Evolutionary conservation across 1,284 basidiomycete genomes (phyloP), one percentile per base, ranked within the genome.

Genomic region (Pascua guehoae): DNA sequence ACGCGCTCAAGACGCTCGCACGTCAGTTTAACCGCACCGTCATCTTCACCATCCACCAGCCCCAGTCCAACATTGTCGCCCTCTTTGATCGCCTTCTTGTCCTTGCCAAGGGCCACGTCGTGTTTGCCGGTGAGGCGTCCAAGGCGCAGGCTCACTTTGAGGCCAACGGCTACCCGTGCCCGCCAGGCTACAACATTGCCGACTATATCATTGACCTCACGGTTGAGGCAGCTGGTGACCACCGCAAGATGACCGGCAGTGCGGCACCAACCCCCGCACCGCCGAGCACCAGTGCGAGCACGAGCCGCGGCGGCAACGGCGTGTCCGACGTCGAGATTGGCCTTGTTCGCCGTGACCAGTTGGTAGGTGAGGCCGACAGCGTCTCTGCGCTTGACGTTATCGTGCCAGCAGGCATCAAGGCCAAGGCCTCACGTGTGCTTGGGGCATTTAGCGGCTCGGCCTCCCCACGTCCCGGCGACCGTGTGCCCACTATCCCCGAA

Each of bases 11-110:
- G 2, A 86, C 88, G 8, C 83, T 98, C 10, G 91, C 94, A 0
- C 82, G 85, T 46, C 85, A 88, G 65, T 97, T 92, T 78, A 91
- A 94, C 66, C 86, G 94, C n/a, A 62, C 60, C 1, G 90, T 98
- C 53, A 82, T 98, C 62, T 96, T 97, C 78, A 97, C 95, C 0
- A 97, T 98, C 60, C 95, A 98, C 72, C 95, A 98, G 75, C 95
- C 95, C n/a, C 86, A 94, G 56, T 92, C 89, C 73, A 97, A 97
- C 77, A 98, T 98, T 63, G 93, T 98, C 11, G 86, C 91, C 0
- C 79, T 98, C 14, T 97, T 98, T 67, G 95, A 98, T 72, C 88
- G 94, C 64, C 81, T 98, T 37, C 76, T 98, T 3, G 79, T 98
- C 5, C 82, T 98, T 12, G 90, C 89, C 0, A 84, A 85, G 54